Evolutionary conservation across 495 filamentous ascomycete genomes (phyloP), one percentile per base, ranked within the genome.

Genomic region (Xylaria sp.): DNA sequence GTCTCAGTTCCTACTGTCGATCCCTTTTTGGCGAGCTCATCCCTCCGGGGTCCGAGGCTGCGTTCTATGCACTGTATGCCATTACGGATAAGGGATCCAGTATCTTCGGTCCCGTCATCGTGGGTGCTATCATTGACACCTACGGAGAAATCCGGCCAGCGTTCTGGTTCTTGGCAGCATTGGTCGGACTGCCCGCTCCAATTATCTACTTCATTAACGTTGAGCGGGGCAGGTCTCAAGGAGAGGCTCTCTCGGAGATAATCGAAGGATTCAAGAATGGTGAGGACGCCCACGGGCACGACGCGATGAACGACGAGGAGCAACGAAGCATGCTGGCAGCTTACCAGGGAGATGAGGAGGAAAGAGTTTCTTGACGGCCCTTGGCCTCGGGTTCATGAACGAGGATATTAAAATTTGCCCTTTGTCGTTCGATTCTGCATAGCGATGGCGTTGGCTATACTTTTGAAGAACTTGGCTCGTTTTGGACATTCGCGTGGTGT

Each of bases 51-150:
- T 96, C 90, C 29, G 96, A 99, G 82, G 94, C 96, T 2, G 93
- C 96, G 0, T 99, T 99, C 78, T 99, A 95, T 79, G 94, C 96
- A 0, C 87, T 99, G 2, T 99, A 97, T 74, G 95, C 96, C 6
- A 97, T 99, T 71, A 99, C 96, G 17, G 96, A 99, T 76, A 99
- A 99, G 80, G 96, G 96, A 26, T 96, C 92, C 8, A 96, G 93
- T 76, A 85, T 99, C 21, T 97, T 99, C 78, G 96, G 96, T 0
- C 96, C 96, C 5, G 91, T 93, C 3, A 95, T 99, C 76, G 97
- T 98, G 1, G 96, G 96, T 4, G 88, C 89, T 0, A 94, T 99
- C 69, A 97, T 96, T 17, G 95, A 98, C 76, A 88, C 86, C 19
- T 93, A 93, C 67, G 96, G 96, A 1, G 91, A 95, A 72, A 98